These are phyloP conservation scores for Paecilomyces niveus DNA, from an alignment of 2,329 filamentous ascomycete genomes.

Conservation along the genomic window DNA sequence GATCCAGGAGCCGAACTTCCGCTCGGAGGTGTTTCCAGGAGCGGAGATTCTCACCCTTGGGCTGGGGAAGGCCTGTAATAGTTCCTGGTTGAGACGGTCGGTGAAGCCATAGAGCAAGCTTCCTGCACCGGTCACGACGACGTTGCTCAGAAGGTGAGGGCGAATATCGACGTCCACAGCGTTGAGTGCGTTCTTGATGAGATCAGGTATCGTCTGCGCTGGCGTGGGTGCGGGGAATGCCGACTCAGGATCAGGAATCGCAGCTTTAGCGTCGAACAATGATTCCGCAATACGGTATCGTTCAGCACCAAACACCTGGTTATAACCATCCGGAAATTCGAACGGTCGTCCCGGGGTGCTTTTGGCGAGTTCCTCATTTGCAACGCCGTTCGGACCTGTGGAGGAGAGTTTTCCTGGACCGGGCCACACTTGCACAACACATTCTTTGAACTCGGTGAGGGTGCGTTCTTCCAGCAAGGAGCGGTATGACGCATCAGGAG, in stretches of 20 bases:
- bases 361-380: conserved; percentile 69
- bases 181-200: conserved; percentile 70
- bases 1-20: conserved; percentile 91
- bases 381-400: conserved; percentile 44
- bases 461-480: conserved; percentile 85
- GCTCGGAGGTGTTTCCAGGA: conserved; percentile 75
- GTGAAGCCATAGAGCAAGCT: conserved; percentile 86
- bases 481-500: conserved; percentile 64
- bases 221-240: conserved; percentile 51
- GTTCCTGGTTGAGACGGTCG: conserved; percentile 79
- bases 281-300: conserved; percentile 81
- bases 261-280: conserved; percentile 80
- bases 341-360: conserved; percentile 75
- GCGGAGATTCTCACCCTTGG: conserved; percentile 84
- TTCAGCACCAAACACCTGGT: conserved; percentile 87
- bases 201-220: conserved; percentile 72
- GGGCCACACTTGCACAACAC: conserved; percentile 87
- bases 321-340: conserved; percentile 95
- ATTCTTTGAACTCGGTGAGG: conserved; percentile 95
- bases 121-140: conserved; percentile 85
- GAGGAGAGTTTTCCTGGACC: conserved; percentile 61
- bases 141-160: conserved; percentile 73
- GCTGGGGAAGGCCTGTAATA: conserved; percentile 73
- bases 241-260: conserved; percentile 47
- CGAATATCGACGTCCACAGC: conserved; percentile 85